Conservation (phyloP, 73 alveolate genomes). For the Uronychia setigera region DNA sequence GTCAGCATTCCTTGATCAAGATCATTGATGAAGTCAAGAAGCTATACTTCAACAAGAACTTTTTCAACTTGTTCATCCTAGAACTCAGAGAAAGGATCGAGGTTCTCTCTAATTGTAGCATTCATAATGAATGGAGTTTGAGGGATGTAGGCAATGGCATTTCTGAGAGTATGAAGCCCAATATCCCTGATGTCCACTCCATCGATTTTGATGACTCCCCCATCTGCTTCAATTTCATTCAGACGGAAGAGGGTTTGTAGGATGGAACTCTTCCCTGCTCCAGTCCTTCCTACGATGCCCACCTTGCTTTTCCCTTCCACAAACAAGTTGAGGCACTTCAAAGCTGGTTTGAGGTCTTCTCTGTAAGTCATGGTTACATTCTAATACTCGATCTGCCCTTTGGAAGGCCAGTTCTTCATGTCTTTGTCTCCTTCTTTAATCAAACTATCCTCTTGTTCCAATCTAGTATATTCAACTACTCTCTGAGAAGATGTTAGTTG, state of each 20-base stretch:
- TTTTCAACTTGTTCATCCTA: not conserved
- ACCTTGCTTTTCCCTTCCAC: slow-evolving; percentile 64
- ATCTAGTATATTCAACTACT: slow-evolving; percentile 11
- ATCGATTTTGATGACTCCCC: slow-evolving; percentile 73
- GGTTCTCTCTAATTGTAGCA: slow-evolving; percentile 75
- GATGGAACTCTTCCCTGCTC: slow-evolving; percentile 85
- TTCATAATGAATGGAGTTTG: slow-evolving; percentile 83
- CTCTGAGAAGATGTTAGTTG: slow-evolving; percentile 28
- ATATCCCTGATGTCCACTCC: slow-evolving; percentile 73
- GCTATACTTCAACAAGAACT: not conserved
- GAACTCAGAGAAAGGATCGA: slow-evolving; percentile 76
- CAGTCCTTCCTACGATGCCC: slow-evolving; percentile 88
- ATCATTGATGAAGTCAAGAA: not conserved
- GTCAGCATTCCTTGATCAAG: not conserved
- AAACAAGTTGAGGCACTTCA: slow-evolving; percentile 79
- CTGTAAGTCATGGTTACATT: slow-evolving; percentile 86
- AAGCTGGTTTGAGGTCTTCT: slow-evolving; percentile 78
- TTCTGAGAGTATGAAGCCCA: slow-evolving; percentile 69
- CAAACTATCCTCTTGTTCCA: slow-evolving; percentile 40
- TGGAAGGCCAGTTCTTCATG: not conserved
- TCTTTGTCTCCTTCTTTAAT: not conserved
- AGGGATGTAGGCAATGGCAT: slow-evolving; percentile 73
- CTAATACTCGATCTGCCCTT: slow-evolving; percentile 58
- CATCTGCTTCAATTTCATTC: slow-evolving; percentile 37
- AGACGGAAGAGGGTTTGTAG: slow-evolving; percentile 68